These are phyloP conservation scores for Penstemon barbatus DNA, from an alignment of 257 asterid genomes.

Conservation along the genomic window DNA sequence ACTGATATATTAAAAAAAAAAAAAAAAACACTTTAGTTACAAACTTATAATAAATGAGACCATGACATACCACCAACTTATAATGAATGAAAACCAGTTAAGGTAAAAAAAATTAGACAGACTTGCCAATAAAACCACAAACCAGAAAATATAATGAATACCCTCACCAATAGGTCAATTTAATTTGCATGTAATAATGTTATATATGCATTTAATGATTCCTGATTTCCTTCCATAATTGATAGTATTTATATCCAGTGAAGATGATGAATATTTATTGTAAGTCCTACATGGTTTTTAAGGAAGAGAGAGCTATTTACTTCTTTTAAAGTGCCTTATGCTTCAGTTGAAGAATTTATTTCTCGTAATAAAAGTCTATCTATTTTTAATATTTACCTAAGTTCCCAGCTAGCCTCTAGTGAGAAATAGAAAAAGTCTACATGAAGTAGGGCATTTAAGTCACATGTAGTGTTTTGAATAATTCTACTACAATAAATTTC, in stretches of 20 bases:
- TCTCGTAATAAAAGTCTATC: conserved; percentile 21
- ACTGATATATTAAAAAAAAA: too few relatives aligned
- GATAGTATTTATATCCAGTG: neutral
- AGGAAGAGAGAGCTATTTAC: conserved; percentile 33
- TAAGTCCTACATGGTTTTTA: neutral
- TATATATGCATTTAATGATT: conserved; percentile 6
- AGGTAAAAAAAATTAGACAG: neutral
- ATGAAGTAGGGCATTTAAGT: too few relatives aligned
- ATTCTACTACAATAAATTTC: too few relatives aligned
- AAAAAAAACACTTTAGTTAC: neutral
- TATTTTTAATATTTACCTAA: too few relatives aligned
- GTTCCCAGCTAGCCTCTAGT: too few relatives aligned
- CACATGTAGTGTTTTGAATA: too few relatives aligned
- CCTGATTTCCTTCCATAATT: conserved; percentile 13
- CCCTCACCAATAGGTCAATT: conserved; percentile 15
- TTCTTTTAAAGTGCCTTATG: conserved; percentile 26
- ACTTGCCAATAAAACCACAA: neutral
- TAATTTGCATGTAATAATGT: neutral
- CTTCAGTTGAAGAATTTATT: conserved; percentile 23
- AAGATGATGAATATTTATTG: neutral
- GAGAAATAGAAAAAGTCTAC: too few relatives aligned
- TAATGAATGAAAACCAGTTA: too few relatives aligned
- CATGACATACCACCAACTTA: too few relatives aligned
- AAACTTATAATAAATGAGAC: too few relatives aligned
- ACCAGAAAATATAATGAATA: neutral